These are phyloP conservation scores for Cornus suecica DNA, from an alignment of 148 eudicot species.

Conservation along the genomic window DNA sequence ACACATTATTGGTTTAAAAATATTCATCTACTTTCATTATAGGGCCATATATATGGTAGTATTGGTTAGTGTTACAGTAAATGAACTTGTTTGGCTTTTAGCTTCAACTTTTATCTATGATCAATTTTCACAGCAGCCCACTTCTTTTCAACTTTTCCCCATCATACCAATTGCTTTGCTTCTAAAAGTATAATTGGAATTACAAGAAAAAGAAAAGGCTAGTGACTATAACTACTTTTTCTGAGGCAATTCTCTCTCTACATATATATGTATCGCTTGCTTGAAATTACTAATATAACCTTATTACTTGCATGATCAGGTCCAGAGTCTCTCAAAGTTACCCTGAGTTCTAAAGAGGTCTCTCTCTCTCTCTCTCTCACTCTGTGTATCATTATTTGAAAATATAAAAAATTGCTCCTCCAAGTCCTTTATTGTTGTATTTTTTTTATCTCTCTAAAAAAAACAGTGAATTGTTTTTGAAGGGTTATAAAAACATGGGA, in stretches of 20 bases:
- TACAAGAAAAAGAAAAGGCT: background rate
- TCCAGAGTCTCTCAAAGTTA: constrained; percentile 17
- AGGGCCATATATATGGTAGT: no score
- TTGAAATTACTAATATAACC: background rate
- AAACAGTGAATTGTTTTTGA: background rate
- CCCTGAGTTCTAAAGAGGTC: constrained; percentile 31
- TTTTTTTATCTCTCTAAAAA: no score
- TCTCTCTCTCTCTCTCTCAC: constrained; percentile 3
- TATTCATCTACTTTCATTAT: no score
- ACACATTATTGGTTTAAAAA: no score
- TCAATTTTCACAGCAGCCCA: background rate
- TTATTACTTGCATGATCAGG: constrained; percentile 28
- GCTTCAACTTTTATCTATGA: background rate
- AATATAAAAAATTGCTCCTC: background rate
- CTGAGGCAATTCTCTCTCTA: background rate
- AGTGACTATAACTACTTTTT: background rate
- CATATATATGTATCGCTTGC: background rate
- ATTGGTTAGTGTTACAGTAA: no score
- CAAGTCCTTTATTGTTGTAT: background rate
- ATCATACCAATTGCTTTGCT: background rate
- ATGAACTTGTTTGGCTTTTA: no score
- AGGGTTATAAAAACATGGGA: background rate
- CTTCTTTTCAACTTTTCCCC: background rate
- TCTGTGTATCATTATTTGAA: background rate
- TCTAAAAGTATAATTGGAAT: no score